Evolutionary conservation across 2,329 filamentous ascomycete genomes (phyloP).

Genomic region (Arthrobotrys megalospora): DNA sequence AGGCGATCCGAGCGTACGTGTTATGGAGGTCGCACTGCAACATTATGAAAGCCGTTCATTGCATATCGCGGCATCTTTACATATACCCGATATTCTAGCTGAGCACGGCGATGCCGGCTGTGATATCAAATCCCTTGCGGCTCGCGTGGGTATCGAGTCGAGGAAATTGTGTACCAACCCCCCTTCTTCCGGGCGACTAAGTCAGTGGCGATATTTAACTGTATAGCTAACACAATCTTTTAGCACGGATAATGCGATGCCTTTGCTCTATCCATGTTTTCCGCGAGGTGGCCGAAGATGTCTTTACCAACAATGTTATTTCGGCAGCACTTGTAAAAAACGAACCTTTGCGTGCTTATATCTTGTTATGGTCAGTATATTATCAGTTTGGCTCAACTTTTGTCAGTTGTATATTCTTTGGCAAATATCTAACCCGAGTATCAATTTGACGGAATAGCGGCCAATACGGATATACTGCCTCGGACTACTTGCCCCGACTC

Average conservation of each 20-base stretch:
- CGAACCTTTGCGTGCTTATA: slow-evolving; percentile 66
- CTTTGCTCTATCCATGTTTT: slow-evolving; percentile 67
- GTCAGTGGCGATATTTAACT: not conserved
- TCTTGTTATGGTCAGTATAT: slow-evolving; percentile 66
- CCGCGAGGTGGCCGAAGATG: slow-evolving; percentile 64
- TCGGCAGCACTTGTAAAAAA: slow-evolving; percentile 66
- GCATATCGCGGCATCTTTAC: slow-evolving; percentile 66
- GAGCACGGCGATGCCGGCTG: slow-evolving; percentile 63
- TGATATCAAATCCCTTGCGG: slow-evolving; percentile 63
- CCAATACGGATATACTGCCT: slow-evolving; percentile 65
- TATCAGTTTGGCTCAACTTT: not conserved
- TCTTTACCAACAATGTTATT: slow-evolving; percentile 67
- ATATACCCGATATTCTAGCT: slow-evolving; percentile 66
- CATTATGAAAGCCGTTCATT: slow-evolving; percentile 67
- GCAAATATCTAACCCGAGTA: slow-evolving; percentile 4
- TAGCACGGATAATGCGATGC: slow-evolving; percentile 66
- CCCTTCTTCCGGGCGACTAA: not conserved
- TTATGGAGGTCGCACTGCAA: slow-evolving; percentile 66
- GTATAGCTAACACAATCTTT: not conserved
- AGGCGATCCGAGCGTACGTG: slow-evolving; percentile 65
- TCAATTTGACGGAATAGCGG: slow-evolving; percentile 61
- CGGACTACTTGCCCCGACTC: slow-evolving; percentile 65
- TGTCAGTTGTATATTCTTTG: not conserved
- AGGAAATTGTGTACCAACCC: slow-evolving; percentile 64
- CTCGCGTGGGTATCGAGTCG: slow-evolving; percentile 64